These are phyloP conservation scores for Silene latifolia DNA, from an alignment of 148 eudicot genomes.

Conservation along the genomic window DNA sequence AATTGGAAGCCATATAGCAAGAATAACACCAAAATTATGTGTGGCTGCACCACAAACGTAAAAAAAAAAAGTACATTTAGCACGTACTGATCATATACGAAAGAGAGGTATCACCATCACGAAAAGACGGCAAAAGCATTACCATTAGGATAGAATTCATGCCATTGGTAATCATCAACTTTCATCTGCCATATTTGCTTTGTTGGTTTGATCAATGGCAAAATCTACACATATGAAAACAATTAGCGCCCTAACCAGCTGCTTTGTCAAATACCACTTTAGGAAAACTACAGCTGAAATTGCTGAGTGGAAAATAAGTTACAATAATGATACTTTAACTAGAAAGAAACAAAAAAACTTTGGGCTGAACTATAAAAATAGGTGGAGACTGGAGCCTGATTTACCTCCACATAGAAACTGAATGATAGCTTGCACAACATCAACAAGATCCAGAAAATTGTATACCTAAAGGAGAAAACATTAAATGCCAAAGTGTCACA, in stretches of 20 bases:
- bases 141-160: slow-evolving; percentile 90
- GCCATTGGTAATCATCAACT: slow-evolving; percentile 76
- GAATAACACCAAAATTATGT: slow-evolving; percentile 69
- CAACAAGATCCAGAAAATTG: slow-evolving; percentile 86
- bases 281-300: not conserved
- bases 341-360: not conserved
- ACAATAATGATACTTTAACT: slow-evolving; percentile 1
- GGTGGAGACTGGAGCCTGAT: slow-evolving; percentile 6
- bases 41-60: slow-evolving; percentile 49
- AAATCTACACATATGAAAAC: slow-evolving; percentile 43
- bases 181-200: slow-evolving; percentile 62
- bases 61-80: slow-evolving; percentile 32
- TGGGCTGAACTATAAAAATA: not conserved
- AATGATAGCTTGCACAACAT: slow-evolving; percentile 88
- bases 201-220: slow-evolving; percentile 79
- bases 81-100: slow-evolving; percentile 5
- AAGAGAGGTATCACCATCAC: not conserved
- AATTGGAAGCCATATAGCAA: slow-evolving; percentile 92
- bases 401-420: slow-evolving; percentile 98
- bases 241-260: slow-evolving; percentile 19
- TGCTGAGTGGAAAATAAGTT: not conserved
- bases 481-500: slow-evolving; percentile 5
- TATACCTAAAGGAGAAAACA: slow-evolving; percentile 55
- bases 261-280: slow-evolving; percentile 10
- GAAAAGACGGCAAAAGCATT: slow-evolving; percentile 13